Conservation (phyloP, 352 stramenopile genomes). For the Nothophytophthora sp. region DNA sequence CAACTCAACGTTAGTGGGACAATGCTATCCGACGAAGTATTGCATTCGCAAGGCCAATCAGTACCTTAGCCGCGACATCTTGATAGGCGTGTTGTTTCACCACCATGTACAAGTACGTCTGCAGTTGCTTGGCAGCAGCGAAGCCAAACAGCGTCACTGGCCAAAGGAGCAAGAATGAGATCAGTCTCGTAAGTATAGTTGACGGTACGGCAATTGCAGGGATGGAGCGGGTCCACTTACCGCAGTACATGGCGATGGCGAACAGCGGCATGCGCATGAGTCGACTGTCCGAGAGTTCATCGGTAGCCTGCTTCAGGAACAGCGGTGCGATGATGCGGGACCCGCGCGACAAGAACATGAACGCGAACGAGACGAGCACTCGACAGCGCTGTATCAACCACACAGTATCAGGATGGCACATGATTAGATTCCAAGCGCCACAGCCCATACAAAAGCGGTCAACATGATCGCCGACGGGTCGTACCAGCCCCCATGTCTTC, state of each 20-base stretch:
- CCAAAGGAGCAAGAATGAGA: background rate
- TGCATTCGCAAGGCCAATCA: too few species aligned
- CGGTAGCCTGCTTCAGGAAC: constrained; percentile 73
- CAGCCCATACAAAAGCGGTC: too few species aligned
- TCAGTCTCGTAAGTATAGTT: too few species aligned
- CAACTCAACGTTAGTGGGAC: background rate
- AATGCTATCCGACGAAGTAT: too few species aligned
- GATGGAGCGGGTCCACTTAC: too few species aligned
- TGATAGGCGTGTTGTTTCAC: constrained; percentile 98
- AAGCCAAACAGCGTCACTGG: constrained; percentile 64
- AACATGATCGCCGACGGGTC: background rate
- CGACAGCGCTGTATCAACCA: constrained; percentile 58
- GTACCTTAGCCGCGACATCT: constrained; percentile 88
- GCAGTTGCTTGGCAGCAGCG: constrained; percentile 92
- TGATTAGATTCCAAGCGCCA: too few species aligned
- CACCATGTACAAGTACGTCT: constrained; percentile 92
- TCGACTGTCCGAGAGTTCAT: constrained; percentile 43
- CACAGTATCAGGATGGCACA: too few species aligned
- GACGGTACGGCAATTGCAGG: too few species aligned
- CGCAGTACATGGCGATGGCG: constrained; percentile 63
- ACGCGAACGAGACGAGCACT: constrained; percentile 59
- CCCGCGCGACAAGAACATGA: constrained; percentile 71
- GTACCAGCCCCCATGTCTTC: constrained; percentile 62
- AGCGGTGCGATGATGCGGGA: constrained; percentile 68
- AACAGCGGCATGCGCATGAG: constrained; percentile 42